Evolutionary conservation across 345 rosid species (phyloP), one percentile per base, ranked within the genome.

Genomic region (Eucalyptus globulus): DNA sequence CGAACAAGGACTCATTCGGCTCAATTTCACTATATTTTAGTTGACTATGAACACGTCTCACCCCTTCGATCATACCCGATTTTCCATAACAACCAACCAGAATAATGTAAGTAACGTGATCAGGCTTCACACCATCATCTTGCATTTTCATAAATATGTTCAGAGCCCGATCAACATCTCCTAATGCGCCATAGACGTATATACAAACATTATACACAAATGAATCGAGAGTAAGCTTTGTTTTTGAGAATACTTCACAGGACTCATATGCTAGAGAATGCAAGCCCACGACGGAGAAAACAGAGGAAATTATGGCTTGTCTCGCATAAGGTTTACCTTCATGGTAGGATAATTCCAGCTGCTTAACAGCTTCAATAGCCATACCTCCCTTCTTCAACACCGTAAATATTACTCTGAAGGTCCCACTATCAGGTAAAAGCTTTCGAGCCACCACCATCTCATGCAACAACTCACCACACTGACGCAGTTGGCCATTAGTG

Each of bases 51-150:
- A 96, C 93, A 89, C 96, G 94, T 91, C 94, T 96, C 91, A 96
- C 96, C 72, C 98, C 99, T 90, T 96, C 97, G 62, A 96, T 90
- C 97, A 97, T 95, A 40, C 97, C 97, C 81, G 99, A 96, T 91
- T 93, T 96, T 49, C 97, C 97, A 58, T 97, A 96, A 88, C 98
- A 93, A 88, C 90, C 92, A 58, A 93, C 96, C 53, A 97, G 94
- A 92, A 93, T 90, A 34, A 94, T 93, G 54, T 89, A 93, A 19
- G 99, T 96, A 72, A 95, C 94, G 37, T 94, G 34, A 91, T 97
- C 99, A n/a, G 98, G 97, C 81, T 95, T 91, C 65, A 96, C 87
- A 47, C 96, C 97, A 49, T 93, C 91, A n/a, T 96, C 98, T 90
- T 94, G 95, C 97, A 96, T 96, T 88, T 94, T 96, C 99, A 95